phyloP scores from a whole-genome alignment of 2,329 filamentous ascomycete species.

The Pseudogymnoascus sp. region DNA sequence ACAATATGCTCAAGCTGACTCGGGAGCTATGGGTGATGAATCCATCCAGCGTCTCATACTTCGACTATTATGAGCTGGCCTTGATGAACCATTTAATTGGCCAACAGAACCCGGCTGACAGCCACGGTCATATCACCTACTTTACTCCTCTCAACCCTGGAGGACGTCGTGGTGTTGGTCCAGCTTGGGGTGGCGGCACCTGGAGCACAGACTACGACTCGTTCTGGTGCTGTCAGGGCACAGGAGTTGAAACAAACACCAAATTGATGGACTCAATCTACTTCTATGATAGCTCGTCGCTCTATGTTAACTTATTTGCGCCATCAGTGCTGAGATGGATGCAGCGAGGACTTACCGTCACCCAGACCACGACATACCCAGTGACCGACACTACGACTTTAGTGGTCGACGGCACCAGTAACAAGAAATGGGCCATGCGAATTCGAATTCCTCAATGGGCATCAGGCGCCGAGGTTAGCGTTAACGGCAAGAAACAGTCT shows the following conservation, averaged over 20 bases:
- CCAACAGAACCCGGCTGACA: constrained; percentile 36
- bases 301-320: constrained; percentile 44
- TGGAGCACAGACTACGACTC: constrained; percentile 47
- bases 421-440: constrained; percentile 27
- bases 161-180: constrained; percentile 40
- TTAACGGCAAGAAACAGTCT: constrained; percentile 34
- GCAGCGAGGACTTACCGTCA: constrained; percentile 33
- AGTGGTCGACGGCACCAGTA: constrained; percentile 29
- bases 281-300: constrained; percentile 33
- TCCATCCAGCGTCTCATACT: constrained; percentile 35
- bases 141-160: constrained; percentile 44
- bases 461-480: constrained; percentile 29
- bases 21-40: constrained; percentile 41
- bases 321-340: constrained; percentile 40
- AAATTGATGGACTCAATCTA: constrained; percentile 47
- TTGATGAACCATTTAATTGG: constrained; percentile 45
- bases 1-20: constrained; percentile 50
- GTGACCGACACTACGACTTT: constrained; percentile 34
- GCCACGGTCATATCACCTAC: constrained; percentile 45
- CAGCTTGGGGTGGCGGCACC: constrained; percentile 45
- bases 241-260: constrained; percentile 44
- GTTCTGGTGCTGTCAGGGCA: constrained; percentile 48
- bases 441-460: constrained; percentile 44
- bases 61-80: constrained; percentile 46
- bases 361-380: constrained; percentile 38